These are phyloP conservation scores for Zymoseptoria pseudotritici DNA, from an alignment of 2,329 filamentous ascomycete species.

Conservation along the genomic window DNA sequence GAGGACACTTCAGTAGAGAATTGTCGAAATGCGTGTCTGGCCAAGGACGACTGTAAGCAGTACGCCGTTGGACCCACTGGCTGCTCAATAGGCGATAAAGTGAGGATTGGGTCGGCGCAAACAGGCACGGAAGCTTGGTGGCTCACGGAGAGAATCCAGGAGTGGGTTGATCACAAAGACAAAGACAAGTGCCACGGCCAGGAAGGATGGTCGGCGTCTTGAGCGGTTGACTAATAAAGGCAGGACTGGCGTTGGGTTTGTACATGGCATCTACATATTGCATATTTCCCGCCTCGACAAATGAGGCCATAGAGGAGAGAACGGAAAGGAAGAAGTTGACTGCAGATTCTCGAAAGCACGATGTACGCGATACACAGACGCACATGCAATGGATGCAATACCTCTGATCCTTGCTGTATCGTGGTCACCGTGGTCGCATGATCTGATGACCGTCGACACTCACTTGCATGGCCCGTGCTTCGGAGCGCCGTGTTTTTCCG, in stretches of 20 bases:
- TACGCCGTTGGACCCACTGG: conserved; percentile 16
- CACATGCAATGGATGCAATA: too few species aligned
- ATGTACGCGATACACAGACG: not conserved
- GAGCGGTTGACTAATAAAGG: not conserved
- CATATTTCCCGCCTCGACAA: not conserved
- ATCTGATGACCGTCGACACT: not conserved
- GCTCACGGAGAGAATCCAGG: conserved; percentile 17
- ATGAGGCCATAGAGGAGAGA: not conserved
- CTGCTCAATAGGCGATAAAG: conserved; percentile 16
- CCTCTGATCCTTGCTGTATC: not conserved
- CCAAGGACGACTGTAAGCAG: conserved; percentile 18
- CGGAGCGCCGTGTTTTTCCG: not conserved
- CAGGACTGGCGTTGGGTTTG: too few species aligned
- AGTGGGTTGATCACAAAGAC: conserved; percentile 11
- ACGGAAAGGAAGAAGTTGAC: too few species aligned
- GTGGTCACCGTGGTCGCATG: not conserved
- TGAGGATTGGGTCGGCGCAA: conserved; percentile 13
- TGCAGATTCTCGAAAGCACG: not conserved
- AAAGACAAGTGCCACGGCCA: conserved; percentile 10
- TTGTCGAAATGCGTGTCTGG: conserved; percentile 20
- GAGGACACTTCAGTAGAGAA: conserved; percentile 11
- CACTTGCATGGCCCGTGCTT: not conserved
- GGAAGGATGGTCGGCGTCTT: conserved; percentile 12
- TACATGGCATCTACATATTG: not conserved
- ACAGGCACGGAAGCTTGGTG: conserved; percentile 19